Base-by-base conservation (phyloP, 208 protist species). In the Plasmodiophora brassicae region DNA sequence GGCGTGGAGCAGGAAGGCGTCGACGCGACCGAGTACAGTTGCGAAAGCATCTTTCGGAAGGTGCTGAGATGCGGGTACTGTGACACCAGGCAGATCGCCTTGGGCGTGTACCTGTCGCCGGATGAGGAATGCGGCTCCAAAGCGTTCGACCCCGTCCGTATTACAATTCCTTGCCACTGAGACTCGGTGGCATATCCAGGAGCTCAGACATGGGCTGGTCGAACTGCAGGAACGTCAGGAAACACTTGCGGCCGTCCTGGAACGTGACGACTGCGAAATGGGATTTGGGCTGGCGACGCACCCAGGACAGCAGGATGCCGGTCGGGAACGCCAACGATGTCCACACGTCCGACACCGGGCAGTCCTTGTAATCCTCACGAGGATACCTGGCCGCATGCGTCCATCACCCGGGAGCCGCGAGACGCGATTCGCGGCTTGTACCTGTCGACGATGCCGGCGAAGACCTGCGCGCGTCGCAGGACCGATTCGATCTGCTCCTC, bases 371-470 rank as follows among this genome's bases (percentile, higher is more conserved):
- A 32, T 78, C 65, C n/a, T 78, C 14, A 32, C 65, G 65, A 78
- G 65, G 65, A 32, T 38, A 78, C 41, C 65, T 78, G 65, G 10
- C 14, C 50, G 50, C 20, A 28, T 57, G 20, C 14, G 50, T 57
- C 50, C 50, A 57, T 25, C 14, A 57, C 25, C 50, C 50, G 25
- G 25, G 14, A 25, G 25, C 50, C 20, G 25, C 14, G 25, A 14
- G 20, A 57, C 14, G 25, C 25, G 14, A 57, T 57, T 57, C 50
- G 20, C 20, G 25, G 14, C 50, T 57, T 57, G 20, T 57, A 57
- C 65, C 65, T 78, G 65, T 78, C 65, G n/a, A 78, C 41, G n/a
- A 78, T 78, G 32, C 65, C 65, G n/a, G 65, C 65, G n/a, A 78
- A 78, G 32, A 78, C 65, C 41, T 78, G 65, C 5, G 65, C 65